Evolutionary conservation across 768 basidiomycete species (phyloP).

Genomic region (Asterophora lycoperdoides): DNA sequence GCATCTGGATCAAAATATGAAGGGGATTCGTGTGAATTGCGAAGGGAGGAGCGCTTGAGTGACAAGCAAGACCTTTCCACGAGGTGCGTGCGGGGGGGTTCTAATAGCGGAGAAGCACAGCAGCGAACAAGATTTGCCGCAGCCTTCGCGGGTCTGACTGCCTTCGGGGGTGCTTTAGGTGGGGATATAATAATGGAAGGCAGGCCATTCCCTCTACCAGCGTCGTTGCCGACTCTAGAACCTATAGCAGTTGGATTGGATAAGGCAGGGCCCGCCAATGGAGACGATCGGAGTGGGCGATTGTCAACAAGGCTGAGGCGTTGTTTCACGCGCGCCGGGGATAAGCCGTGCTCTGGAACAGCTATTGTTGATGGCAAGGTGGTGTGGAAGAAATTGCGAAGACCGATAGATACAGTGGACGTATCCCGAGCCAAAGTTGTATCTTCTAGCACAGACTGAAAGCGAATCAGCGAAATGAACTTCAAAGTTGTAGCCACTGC

Average conservation of each 20-base stretch:
- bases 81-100: neutral
- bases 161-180: neutral
- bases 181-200: neutral
- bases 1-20: neutral
- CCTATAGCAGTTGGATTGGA: conserved; percentile 14
- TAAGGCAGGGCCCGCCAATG: conserved; percentile 36
- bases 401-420: neutral
- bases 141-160: conserved; percentile 1
- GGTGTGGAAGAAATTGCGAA: neutral
- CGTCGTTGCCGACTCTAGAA: conserved; percentile 1
- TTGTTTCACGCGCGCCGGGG: conserved; percentile 11
- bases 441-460: neutral
- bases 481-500: neutral
- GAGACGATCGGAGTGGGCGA: conserved; percentile 38
- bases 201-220: neutral
- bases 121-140: conserved; percentile 8
- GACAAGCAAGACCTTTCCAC: neutral
- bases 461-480: neutral
- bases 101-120: neutral
- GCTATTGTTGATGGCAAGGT: neutral
- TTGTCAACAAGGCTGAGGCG: conserved; percentile 10
- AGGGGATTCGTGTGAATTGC: neutral
- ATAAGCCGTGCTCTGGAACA: neutral
- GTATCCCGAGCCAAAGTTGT: neutral
- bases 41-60: neutral